Conservation (phyloP, 2,329 filamentous ascomycete species). For the Pseudogymnoascus sp. region DNA sequence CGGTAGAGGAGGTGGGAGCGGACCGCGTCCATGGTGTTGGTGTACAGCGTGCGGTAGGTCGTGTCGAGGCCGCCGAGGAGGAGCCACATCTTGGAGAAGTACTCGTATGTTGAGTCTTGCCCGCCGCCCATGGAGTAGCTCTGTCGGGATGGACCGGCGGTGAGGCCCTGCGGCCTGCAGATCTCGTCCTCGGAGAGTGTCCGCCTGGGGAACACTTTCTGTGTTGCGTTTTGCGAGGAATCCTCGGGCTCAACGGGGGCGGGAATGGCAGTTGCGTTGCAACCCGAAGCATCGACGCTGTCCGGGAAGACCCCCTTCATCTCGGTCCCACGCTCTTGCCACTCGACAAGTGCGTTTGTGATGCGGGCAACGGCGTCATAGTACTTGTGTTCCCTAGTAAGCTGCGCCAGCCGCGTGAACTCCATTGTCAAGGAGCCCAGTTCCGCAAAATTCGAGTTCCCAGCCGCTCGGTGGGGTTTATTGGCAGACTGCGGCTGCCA, state of each 20-base stretch:
- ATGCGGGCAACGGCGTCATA: constrained; percentile 86
- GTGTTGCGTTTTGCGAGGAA: not conserved
- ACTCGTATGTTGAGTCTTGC: constrained; percentile 65
- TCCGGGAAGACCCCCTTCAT: constrained; percentile 77
- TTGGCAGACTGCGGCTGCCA: constrained; percentile 57
- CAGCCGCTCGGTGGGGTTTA: constrained; percentile 54
- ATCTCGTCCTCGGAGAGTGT: constrained; percentile 22
- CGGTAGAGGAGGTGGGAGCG: constrained; percentile 69
- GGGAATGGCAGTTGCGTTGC: constrained; percentile 48
- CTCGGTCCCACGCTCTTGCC: constrained; percentile 54
- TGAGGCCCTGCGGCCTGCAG: constrained; percentile 54
- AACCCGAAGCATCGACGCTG: constrained; percentile 69
- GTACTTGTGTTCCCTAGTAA: constrained; percentile 74
- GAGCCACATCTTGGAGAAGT: constrained; percentile 62
- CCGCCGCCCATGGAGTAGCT: constrained; percentile 52
- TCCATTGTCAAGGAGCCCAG: constrained; percentile 71
- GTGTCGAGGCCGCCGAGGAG: constrained; percentile 65
- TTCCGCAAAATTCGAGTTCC: constrained; percentile 43
- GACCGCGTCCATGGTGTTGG: constrained; percentile 56
- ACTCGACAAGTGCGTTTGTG: constrained; percentile 67
- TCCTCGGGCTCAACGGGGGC: not conserved
- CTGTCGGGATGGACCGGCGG: constrained; percentile 38
- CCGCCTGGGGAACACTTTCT: not conserved
- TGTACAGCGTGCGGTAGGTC: constrained; percentile 68
- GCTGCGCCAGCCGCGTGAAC: constrained; percentile 79